A percentile compares a stretch with the other conserved stretches of the same genome.
These are phyloP conservation scores for Mycena leptocephala DNA, from an alignment of 768 basidiomycete species.

Conservation along the genomic window DNA sequence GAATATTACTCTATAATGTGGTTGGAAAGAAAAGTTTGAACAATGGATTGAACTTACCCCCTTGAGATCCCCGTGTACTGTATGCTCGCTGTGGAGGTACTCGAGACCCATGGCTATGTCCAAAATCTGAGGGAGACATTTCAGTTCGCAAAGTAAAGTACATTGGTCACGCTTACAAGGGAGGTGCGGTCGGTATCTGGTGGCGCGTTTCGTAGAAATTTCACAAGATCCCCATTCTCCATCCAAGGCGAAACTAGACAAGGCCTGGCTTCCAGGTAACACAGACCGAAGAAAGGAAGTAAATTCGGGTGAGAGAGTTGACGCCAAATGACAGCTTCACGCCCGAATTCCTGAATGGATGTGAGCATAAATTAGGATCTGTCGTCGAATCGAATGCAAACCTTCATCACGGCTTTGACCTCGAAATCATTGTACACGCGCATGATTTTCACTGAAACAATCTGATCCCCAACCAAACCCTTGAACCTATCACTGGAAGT, in stretches of 20 bases:
- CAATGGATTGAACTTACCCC: constrained; percentile 29
- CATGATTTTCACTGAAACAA: constrained; percentile 35
- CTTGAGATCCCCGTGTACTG: constrained; percentile 41
- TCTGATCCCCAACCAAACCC: constrained; percentile 27
- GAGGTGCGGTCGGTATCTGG: neutral
- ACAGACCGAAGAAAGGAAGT: constrained; percentile 36
- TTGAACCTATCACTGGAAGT: constrained; percentile 34
- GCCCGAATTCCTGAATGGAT: constrained; percentile 28
- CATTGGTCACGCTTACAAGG: neutral
- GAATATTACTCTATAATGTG: constrained; percentile 28
- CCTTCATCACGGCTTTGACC: constrained; percentile 13
- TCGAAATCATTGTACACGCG: constrained; percentile 14
- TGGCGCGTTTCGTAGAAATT: constrained; percentile 20
- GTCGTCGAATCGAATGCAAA: neutral
- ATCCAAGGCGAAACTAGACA: constrained; percentile 31
- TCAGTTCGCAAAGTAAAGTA: neutral
- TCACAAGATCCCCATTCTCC: constrained; percentile 22
- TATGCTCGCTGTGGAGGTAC: constrained; percentile 29
- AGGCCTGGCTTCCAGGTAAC: constrained; percentile 23
- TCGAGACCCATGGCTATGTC: constrained; percentile 13
- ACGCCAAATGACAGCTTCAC: constrained; percentile 38
- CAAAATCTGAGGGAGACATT: constrained; percentile 10
- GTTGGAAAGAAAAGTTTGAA: neutral
- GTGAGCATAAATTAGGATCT: neutral
- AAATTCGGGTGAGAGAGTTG: constrained; percentile 39